Conservation (phyloP, 108 stramenopile species). For the Asterionellopsis glacialis region DNA sequence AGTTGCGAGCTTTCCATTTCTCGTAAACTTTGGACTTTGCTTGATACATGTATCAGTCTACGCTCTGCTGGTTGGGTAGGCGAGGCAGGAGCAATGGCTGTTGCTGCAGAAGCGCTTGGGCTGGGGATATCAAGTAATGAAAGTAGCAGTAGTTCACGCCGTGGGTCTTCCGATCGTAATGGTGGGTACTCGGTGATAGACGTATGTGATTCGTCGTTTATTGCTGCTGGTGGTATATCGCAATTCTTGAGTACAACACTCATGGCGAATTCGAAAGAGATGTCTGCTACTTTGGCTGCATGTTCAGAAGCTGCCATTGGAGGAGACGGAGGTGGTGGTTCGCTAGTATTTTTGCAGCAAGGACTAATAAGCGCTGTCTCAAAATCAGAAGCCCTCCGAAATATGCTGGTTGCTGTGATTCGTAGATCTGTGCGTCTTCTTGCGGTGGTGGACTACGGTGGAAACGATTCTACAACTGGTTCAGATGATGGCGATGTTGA, state of each 20-base stretch:
- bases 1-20: conserved; percentile 16
- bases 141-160: conserved; percentile 21
- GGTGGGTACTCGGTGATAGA: conserved; percentile 28
- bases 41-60: conserved; percentile 56
- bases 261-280: conserved; percentile 15
- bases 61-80: conserved; percentile 73
- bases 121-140: conserved; percentile 73
- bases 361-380: conserved; percentile 58
- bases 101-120: conserved; percentile 85
- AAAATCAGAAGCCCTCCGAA: conserved; percentile 45
- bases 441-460: conserved; percentile 53
- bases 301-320: conserved; percentile 60
- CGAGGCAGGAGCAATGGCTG: conserved; percentile 87
- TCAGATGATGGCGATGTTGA: not conserved
- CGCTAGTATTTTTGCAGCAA: conserved; percentile 46
- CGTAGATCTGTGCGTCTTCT: conserved; percentile 59
- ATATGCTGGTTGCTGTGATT: conserved; percentile 47
- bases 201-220: conserved; percentile 28
- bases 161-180: conserved; percentile 13
- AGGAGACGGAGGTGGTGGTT: conserved; percentile 51
- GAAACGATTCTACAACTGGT: conserved; percentile 33
- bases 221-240: conserved; percentile 37
- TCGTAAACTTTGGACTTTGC: conserved; percentile 42
- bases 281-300: conserved; percentile 31
- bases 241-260: conserved; percentile 55